Percentiles rank a stretch among this genome's conserved stretches.
Conservation (phyloP, 441 rosid species). For the Syzygium malaccense region DNA sequence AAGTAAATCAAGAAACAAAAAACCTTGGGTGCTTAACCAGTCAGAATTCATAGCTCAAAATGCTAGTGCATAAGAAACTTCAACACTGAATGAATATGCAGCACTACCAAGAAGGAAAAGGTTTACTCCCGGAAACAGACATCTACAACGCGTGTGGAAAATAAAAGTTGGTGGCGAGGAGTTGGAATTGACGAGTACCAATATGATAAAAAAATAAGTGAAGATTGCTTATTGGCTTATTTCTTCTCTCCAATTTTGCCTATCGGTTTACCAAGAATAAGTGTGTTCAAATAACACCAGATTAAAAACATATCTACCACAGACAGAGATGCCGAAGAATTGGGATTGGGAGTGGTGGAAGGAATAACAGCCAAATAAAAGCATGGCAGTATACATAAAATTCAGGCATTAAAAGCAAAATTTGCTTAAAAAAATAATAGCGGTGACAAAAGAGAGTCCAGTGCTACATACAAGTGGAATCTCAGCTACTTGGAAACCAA, state of each 20-base stretch:
- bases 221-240: not conserved
- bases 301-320: not conserved
- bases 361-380: not conserved
- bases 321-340: not conserved
- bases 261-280: no score
- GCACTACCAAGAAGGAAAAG: not conserved
- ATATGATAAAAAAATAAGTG: not conserved
- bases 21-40: not conserved
- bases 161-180: not conserved
- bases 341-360: not conserved
- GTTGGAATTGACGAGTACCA: not conserved
- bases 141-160: not conserved
- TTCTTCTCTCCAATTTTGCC: not conserved
- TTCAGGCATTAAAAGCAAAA: not conserved
- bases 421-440: not conserved
- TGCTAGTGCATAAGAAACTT: not conserved
- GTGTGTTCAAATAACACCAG: not conserved
- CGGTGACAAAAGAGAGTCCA: not conserved
- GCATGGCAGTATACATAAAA: not conserved
- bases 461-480: slow-evolving; percentile 67
- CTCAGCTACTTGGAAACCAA: slow-evolving; percentile 97
- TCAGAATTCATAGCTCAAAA: not conserved
- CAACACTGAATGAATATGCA: not conserved
- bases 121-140: not conserved
- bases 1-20: not conserved